These are phyloP conservation scores for Heliosperma pusillum DNA, from an alignment of 148 eudicot species.

Conservation along the genomic window DNA sequence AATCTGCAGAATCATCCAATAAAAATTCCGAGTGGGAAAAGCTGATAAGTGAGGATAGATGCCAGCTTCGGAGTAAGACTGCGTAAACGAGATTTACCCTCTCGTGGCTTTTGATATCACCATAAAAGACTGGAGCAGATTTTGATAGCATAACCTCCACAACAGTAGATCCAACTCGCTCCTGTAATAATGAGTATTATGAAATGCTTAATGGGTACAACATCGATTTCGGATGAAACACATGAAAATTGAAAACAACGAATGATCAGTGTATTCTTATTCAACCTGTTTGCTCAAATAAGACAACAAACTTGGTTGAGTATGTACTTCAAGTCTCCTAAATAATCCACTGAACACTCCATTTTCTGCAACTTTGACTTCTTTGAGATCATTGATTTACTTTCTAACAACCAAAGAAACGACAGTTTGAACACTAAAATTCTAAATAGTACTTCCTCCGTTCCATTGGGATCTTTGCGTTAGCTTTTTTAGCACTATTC, in stretches of 20 bases:
- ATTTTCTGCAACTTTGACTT: neutral
- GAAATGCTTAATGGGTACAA: too few species aligned
- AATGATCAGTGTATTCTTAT: neutral
- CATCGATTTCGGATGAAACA: too few species aligned
- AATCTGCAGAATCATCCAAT: slow-evolving; percentile 42
- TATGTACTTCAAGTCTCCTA: neutral
- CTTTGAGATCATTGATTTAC: neutral
- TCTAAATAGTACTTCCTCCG: too few species aligned
- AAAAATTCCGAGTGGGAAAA: neutral
- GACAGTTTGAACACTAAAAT: neutral
- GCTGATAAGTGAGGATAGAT: neutral
- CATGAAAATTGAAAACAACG: neutral
- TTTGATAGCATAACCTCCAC: slow-evolving; percentile 88
- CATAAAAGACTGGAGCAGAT: slow-evolving; percentile 79
- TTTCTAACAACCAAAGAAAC: neutral
- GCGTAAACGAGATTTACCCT: slow-evolving; percentile 42
- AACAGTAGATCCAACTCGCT: slow-evolving; percentile 50
- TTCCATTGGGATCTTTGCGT: too few species aligned
- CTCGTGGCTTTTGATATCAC: slow-evolving; percentile 94
- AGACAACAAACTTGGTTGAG: neutral
- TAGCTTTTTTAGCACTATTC: too few species aligned
- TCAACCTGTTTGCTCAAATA: neutral
- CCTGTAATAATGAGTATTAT: slow-evolving; percentile 57
- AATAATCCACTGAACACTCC: neutral
- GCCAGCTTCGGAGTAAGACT: neutral